These are phyloP conservation scores for Boletellus emodensis DNA, from an alignment of 768 basidiomycete species.

Conservation along the genomic window DNA sequence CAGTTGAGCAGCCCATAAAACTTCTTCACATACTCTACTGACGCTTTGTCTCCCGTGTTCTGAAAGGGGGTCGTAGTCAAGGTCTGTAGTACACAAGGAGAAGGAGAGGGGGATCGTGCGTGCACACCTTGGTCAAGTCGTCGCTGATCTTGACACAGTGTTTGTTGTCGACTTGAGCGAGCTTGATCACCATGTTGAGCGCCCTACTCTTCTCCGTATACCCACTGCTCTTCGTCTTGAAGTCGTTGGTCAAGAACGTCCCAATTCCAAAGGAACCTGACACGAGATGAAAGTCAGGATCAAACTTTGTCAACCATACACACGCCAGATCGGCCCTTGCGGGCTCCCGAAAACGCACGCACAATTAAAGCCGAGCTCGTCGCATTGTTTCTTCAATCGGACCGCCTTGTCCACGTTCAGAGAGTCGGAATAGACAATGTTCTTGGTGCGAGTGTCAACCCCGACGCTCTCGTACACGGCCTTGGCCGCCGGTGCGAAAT, in stretches of 20 bases:
- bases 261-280: slow-evolving; percentile 91
- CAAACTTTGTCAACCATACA: no score
- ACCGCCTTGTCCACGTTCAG: slow-evolving; percentile 70
- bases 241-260: slow-evolving; percentile 90
- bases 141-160: slow-evolving; percentile 94
- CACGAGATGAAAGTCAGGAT: not conserved
- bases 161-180: slow-evolving; percentile 65
- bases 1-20: slow-evolving; percentile 10
- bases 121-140: slow-evolving; percentile 71
- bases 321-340: no score
- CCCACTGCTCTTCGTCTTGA: slow-evolving; percentile 42
- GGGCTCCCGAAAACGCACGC: slow-evolving; percentile 3
- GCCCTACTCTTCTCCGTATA: slow-evolving; percentile 66
- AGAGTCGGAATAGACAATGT: slow-evolving; percentile 81
- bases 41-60: slow-evolving; percentile 67
- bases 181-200: slow-evolving; percentile 94
- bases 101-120: not conserved
- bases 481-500: slow-evolving; percentile 73
- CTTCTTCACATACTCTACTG: slow-evolving; percentile 55
- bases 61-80: slow-evolving; percentile 19
- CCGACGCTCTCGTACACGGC: slow-evolving; percentile 67
- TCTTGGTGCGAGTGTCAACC: slow-evolving; percentile 60
- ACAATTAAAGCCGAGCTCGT: slow-evolving; percentile 70
- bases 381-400: slow-evolving; percentile 64
- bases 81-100: not conserved